Evolutionary conservation across 169 alveolate genomes (phyloP), one percentile per base, ranked within the genome.

Genomic region (Cryptosporidium sp.): DNA sequence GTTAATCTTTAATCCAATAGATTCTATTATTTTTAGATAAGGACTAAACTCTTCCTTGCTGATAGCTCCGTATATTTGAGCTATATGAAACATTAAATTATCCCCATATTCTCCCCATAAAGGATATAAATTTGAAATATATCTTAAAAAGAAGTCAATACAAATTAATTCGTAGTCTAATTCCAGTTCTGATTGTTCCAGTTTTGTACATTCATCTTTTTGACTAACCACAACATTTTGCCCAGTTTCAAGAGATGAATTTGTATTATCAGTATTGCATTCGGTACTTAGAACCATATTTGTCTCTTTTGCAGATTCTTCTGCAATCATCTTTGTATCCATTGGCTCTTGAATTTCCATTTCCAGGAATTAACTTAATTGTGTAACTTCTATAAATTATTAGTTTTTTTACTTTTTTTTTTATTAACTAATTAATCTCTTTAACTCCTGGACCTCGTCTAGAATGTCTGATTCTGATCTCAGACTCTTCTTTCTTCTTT

Each of bases 31-130:
- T 16, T 14, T 75, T 23, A 60, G 37, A 37, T 80, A 80, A 2
- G 89, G 89, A 16, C 29, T 21, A 21, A 60, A 65, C 70, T 80
- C 89, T 12, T 61, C 72, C 18, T 45, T 80, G 23, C 75, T 48
- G 9, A 65, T 29, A 16, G 89, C 89, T 16, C 89, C 75, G 16
- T 80, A 80, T 16, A 80, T 62, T 48, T 80, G 89, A 14, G 75
- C 70, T 10, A 80, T 60, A 23, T 80, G 89, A 51, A 80, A 80
- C 89, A 80, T 80, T 18, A 80, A 48, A 39, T 80, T 80, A 62
- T 80, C 89, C n/a, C 80, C 89, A 39, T 80, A 80, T 29, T 80
- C 89, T 23, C 67, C 89, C 89, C 89, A 80, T 44, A 80, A 62
- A 10, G 89, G 89, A 65, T 60, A 80, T 53, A 80, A 39, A 80